Percentiles rank a stretch among this genome's conserved stretches.
Conservation (phyloP, 768 basidiomycete species). For the Pulveroboletus sp. region DNA sequence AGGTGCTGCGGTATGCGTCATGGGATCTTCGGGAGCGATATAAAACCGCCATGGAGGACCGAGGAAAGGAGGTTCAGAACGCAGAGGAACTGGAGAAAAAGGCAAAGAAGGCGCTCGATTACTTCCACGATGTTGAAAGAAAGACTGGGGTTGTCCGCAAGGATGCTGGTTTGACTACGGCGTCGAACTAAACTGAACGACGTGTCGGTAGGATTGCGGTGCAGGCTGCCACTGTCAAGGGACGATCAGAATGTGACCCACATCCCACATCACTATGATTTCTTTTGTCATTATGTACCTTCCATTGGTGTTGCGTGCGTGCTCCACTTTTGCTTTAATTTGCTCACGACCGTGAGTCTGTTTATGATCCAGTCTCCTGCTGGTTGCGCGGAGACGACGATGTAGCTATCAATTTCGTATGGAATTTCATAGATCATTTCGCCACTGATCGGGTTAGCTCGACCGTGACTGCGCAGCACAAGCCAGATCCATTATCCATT, state of each 20-base stretch:
- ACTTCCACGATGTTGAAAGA: slow-evolving; percentile 55
- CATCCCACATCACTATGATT: neutral
- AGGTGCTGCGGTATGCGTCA: slow-evolving; percentile 85
- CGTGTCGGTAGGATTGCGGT: neutral
- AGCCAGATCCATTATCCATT: neutral
- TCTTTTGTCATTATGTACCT: slow-evolving; percentile 5
- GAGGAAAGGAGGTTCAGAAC: slow-evolving; percentile 68
- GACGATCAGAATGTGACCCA: no score
- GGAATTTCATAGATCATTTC: neutral
- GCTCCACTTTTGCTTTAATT: slow-evolving; percentile 11
- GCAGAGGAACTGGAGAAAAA: slow-evolving; percentile 75
- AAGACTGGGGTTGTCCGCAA: slow-evolving; percentile 42
- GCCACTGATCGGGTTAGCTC: no score
- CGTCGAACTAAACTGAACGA: neutral
- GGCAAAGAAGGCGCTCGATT: slow-evolving; percentile 67
- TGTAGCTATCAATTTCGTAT: slow-evolving; percentile 1
- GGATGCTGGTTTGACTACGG: slow-evolving; percentile 19
- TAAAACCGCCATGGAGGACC: slow-evolving; percentile 75
- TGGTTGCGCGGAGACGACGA: slow-evolving; percentile 1
- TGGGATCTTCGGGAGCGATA: slow-evolving; percentile 90
- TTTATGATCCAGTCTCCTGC: slow-evolving; percentile 9
- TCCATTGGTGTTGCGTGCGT: slow-evolving; percentile 1
- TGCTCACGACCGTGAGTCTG: slow-evolving; percentile 9
- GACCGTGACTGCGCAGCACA: neutral
- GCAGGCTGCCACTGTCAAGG: neutral